A percentile compares a stretch with the other conserved stretches of the same genome.
phyloP scores from a whole-genome alignment of 352 stramenopile genomes.

The Phytophthora citricola region DNA sequence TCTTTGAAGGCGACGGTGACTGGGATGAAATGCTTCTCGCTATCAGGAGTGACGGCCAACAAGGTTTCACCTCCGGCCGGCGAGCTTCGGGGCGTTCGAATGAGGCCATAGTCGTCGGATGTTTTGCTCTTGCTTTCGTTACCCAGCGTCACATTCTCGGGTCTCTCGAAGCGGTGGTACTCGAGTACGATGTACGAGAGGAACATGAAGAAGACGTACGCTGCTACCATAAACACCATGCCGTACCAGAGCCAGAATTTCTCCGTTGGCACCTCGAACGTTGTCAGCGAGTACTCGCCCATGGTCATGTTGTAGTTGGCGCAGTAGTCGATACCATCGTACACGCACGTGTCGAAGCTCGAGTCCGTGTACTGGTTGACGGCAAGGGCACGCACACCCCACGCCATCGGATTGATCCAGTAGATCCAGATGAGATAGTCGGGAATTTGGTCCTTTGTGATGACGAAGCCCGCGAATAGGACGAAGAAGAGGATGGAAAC shows the following conservation, averaged over 20 bases:
- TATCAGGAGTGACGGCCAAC: background rate
- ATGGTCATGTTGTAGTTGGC: conserved; percentile 21
- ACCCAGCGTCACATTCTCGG: conserved; percentile 27
- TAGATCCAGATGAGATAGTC: conserved; percentile 40
- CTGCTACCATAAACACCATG: conserved; percentile 15
- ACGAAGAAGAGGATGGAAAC: conserved; percentile 35
- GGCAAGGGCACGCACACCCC: conserved; percentile 20
- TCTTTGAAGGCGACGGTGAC: conserved; percentile 29
- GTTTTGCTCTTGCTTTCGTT: background rate
- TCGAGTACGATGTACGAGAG: conserved; percentile 32
- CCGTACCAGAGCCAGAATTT: conserved; percentile 36
- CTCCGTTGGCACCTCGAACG: conserved; percentile 24
- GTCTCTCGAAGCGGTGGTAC: conserved; percentile 21
- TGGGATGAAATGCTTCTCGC: conserved; percentile 15
- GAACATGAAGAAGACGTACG: conserved; percentile 34
- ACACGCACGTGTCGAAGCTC: conserved; percentile 26
- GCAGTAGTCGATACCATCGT: conserved; percentile 26
- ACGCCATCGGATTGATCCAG: conserved; percentile 35
- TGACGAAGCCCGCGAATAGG: conserved; percentile 28
- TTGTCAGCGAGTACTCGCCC: conserved; percentile 24
- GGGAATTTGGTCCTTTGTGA: conserved; percentile 35
- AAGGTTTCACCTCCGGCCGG: background rate
- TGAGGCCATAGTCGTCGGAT: conserved; percentile 7
- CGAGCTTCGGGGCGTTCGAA: conserved; percentile 11
- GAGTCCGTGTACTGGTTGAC: conserved; percentile 36